Base-by-base conservation (phyloP, 768 basidiomycete species). In the Tricholoma hemisulphureum region DNA sequence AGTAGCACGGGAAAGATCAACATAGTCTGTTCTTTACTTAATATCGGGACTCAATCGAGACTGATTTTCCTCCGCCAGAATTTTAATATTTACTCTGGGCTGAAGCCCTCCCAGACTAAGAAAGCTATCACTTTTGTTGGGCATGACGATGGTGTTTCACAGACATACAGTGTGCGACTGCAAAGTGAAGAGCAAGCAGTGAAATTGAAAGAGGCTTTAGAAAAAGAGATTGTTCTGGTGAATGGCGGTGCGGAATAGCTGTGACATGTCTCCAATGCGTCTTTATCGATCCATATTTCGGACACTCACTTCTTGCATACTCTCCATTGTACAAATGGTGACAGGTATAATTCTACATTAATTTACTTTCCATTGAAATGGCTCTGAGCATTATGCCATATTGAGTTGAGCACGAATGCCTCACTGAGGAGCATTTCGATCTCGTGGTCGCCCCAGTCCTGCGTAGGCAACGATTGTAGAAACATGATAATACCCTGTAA, bases 401-500 rank as follows among this genome's bases (percentile, higher is more conserved):
- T 89, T 26, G 89, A 93, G 63, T 88, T 92, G 64, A 93, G 86
- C 20, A 98, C 90, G 68, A 96, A 99, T 1, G 97, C 96, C 74
- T 98, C 93, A 66, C 91, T 93, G 46, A 99, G 85, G 31, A 99
- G 83, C 76, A 98, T 83, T 69, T 98, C 94, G 46, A 98, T 88
- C 67, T 98, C 94, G 65, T 95, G 90, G 70, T 98, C 95, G 20
- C 88, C 86, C 97, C 97, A 99, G 55, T 83, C 85, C 68, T 95
- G 92, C 6, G 93, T 95, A 13, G 93, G 93, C 4, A 93, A 80
- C 1, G 90, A 93, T 69, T 95, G 93, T 11, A 99, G 80, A 76
- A 97, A 99, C 90, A 99, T 98, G 71, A 99, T 98, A 70, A 98
- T 95, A 56, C 93, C 95, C 96, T 98, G 63, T 9, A 41, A 52